These are phyloP conservation scores for Moricandia arvensis DNA, from an alignment of 345 rosid genomes.

Conservation along the genomic window DNA sequence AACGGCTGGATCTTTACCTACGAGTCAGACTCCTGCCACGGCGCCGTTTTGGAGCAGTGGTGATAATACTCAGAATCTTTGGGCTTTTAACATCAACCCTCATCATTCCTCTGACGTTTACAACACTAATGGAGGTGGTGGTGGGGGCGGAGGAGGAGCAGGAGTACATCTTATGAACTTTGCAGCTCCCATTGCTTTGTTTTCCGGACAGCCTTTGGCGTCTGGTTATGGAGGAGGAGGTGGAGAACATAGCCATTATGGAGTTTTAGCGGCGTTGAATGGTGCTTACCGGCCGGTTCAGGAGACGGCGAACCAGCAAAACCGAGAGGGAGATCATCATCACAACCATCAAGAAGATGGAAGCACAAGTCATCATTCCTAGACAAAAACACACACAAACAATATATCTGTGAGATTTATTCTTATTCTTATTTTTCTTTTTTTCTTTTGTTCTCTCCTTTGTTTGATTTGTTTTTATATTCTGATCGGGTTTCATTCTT, in stretches of 20 bases:
- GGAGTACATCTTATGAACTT: conserved; percentile 81
- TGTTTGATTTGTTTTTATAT: conserved; percentile 24
- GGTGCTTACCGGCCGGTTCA: conserved; percentile 49
- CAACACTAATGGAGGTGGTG: conserved; percentile 41
- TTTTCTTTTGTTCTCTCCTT: too few species aligned
- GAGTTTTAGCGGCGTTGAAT: conserved; percentile 66
- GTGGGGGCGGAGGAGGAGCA: conserved; percentile 34
- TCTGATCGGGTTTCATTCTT: neutral
- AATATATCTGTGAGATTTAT: conserved; percentile 30
- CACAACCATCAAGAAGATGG: conserved; percentile 42
- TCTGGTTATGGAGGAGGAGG: conserved; percentile 35
- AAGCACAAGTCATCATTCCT: conserved; percentile 41
- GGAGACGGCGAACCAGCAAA: conserved; percentile 44
- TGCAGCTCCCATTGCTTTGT: conserved; percentile 65
- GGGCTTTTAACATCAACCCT: conserved; percentile 36
- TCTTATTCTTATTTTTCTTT: conserved; percentile 14
- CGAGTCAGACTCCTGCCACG: conserved; percentile 50
- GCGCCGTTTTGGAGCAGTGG: conserved; percentile 66
- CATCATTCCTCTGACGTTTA: conserved; percentile 22
- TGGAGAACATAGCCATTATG: conserved; percentile 53
- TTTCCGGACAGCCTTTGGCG: conserved; percentile 56
- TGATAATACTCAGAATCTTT: conserved; percentile 34
- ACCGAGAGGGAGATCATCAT: conserved; percentile 47
- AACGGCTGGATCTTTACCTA: conserved; percentile 51
- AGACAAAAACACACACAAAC: conserved; percentile 28